Conservation (phyloP, 2,329 filamentous ascomycete genomes). For the Zymoseptoria brevis region DNA sequence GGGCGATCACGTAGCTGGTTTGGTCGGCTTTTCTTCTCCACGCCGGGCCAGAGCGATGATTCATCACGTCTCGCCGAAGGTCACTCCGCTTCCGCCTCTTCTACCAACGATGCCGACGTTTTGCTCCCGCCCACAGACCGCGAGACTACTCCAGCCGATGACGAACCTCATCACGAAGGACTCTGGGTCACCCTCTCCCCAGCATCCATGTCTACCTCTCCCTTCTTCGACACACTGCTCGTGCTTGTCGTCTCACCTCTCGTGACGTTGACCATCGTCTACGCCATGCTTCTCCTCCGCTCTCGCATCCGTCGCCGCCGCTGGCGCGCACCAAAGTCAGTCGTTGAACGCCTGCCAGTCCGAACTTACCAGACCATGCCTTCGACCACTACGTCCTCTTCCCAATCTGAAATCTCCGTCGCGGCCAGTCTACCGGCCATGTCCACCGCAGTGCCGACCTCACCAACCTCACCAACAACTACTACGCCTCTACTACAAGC, state of each 20-base stretch:
- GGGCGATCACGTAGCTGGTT: constrained; percentile 21
- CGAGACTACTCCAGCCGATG: not conserved
- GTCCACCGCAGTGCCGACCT: not conserved
- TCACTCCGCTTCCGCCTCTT: not conserved
- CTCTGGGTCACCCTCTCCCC: constrained; percentile 96
- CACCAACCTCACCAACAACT: constrained; percentile 25
- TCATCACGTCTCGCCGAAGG: not conserved
- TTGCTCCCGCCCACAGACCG: constrained; percentile 2
- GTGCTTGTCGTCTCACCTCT: constrained; percentile 92
- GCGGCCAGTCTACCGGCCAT: constrained; percentile 10
- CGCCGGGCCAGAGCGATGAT: constrained; percentile 1
- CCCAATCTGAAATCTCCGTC: constrained; percentile 22
- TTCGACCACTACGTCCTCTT: constrained; percentile 45
- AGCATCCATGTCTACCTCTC: constrained; percentile 75
- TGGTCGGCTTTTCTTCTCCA: constrained; percentile 17
- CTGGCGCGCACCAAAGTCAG: constrained; percentile 95
- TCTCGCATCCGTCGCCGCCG: constrained; percentile 80
- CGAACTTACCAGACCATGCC: constrained; percentile 86
- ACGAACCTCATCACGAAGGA: constrained; percentile 52
- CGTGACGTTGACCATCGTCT: constrained; percentile 86
- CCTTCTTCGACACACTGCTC: constrained; percentile 93
- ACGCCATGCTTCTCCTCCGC: constrained; percentile 76
- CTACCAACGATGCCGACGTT: not conserved
- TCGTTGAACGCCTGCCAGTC: constrained; percentile 90
- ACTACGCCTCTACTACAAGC: constrained; percentile 72